Evolutionary conservation across 495 filamentous ascomycete species (phyloP).

Genomic region (Apiosordaria backusii): DNA sequence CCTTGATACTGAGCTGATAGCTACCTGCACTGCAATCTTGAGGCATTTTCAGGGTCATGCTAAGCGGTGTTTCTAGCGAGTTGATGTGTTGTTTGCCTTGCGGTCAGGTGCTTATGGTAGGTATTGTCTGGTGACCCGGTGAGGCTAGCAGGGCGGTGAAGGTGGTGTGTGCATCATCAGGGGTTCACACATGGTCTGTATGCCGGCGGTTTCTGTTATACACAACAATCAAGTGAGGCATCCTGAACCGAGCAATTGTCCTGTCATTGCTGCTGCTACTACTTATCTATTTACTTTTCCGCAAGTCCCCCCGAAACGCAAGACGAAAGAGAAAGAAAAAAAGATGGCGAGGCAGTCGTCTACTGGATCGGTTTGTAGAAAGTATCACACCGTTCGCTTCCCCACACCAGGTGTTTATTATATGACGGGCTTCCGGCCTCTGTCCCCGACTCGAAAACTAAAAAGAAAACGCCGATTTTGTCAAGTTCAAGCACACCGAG

Average conservation of each 20-base stretch:
- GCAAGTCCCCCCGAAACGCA: constrained; percentile 8
- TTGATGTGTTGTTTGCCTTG: neutral
- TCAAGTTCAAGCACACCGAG: constrained; percentile 7
- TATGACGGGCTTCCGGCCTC: constrained; percentile 4
- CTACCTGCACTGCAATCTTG: neutral
- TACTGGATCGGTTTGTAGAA: neutral
- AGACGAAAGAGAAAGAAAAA: constrained; percentile 4
- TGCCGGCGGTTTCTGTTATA: neutral
- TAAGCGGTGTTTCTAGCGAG: neutral
- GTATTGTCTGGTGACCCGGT: neutral
- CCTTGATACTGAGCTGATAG: neutral
- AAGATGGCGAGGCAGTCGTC: neutral
- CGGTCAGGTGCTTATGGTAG: neutral
- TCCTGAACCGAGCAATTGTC: neutral
- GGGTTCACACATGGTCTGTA: neutral
- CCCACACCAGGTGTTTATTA: neutral
- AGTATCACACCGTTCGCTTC: neutral
- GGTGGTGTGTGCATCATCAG: neutral
- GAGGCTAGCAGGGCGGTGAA: neutral
- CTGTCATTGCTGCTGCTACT: neutral
- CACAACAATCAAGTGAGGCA: neutral
- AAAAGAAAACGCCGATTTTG: constrained; percentile 19
- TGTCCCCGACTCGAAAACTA: constrained; percentile 35
- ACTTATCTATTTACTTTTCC: constrained; percentile 20
- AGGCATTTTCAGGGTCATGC: neutral